Conservation (phyloP, 2,329 filamentous ascomycete species). For the Clonostachys rosea region DNA sequence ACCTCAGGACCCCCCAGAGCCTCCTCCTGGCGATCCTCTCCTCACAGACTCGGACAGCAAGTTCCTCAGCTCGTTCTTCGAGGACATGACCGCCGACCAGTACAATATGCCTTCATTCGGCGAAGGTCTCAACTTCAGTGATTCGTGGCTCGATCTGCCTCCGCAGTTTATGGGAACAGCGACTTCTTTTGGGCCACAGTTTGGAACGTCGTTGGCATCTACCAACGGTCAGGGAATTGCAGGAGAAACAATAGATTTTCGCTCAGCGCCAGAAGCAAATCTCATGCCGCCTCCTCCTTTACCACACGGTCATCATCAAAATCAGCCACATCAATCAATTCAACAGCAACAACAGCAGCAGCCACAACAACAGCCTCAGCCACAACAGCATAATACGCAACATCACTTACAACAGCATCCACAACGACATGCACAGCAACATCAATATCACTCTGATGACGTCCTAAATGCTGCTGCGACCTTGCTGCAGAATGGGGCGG, state of each 20-base stretch:
- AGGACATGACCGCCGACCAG: slow-evolving; percentile 45
- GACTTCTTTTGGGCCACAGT: slow-evolving; percentile 56
- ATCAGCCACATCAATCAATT: slow-evolving; percentile 10
- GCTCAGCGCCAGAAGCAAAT: slow-evolving; percentile 4
- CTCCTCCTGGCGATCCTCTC: slow-evolving; percentile 59
- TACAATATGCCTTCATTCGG: slow-evolving; percentile 44
- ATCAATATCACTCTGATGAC: slow-evolving; percentile 38
- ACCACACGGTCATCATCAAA: slow-evolving; percentile 3
- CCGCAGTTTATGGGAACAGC: slow-evolving; percentile 62
- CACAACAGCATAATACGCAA: slow-evolving; percentile 5
- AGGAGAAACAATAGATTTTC: slow-evolving; percentile 5
- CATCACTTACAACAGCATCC: slow-evolving; percentile 2
- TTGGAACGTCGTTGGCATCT: slow-evolving; percentile 17
- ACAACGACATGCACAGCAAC: slow-evolving; percentile 10
- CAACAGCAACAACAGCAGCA: slow-evolving; percentile 15
- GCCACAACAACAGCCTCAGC: slow-evolving; percentile 9
- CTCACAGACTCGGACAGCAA: slow-evolving; percentile 59
- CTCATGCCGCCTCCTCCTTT: slow-evolving; percentile 21
- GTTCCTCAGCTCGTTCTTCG: slow-evolving; percentile 53
- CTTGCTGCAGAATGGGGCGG: slow-evolving; percentile 35
- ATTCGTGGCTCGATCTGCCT: slow-evolving; percentile 54
- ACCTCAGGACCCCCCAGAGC: slow-evolving; percentile 50
- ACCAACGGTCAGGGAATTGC: slow-evolving; percentile 11
- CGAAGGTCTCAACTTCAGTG: slow-evolving; percentile 43
- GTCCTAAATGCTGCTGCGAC: slow-evolving; percentile 53